These are phyloP conservation scores for Euphorbia tirucalli DNA, from an alignment of 345 rosid genomes.

Conservation along the genomic window DNA sequence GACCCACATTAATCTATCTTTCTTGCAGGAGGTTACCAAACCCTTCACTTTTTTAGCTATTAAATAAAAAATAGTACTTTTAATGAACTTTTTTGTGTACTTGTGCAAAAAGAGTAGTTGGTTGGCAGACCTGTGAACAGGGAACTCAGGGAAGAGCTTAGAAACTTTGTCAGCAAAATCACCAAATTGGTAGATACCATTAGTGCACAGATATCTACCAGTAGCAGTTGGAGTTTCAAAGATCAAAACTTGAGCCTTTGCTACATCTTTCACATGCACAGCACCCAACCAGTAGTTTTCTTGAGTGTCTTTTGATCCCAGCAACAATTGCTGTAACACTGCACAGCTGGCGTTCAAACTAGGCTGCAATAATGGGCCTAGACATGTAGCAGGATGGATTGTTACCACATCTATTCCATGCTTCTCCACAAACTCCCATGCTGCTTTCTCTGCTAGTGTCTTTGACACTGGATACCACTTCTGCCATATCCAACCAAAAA, in stretches of 20 bases:
- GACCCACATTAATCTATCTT: not conserved
- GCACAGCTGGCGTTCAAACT: conserved; percentile 75
- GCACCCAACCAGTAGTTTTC: conserved; percentile 82
- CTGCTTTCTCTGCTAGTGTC: conserved; percentile 77
- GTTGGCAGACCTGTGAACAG: conserved; percentile 52
- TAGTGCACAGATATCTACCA: conserved; percentile 74
- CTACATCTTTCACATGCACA: conserved; percentile 74
- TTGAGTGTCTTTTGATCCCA: conserved; percentile 60
- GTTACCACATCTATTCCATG: conserved; percentile 63
- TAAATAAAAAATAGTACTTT: not conserved
- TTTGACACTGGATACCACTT: conserved; percentile 85
- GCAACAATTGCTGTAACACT: conserved; percentile 54
- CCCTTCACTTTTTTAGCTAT: not conserved
- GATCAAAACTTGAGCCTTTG: conserved; percentile 57
- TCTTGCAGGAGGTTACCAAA: not conserved
- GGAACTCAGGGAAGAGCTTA: conserved; percentile 61
- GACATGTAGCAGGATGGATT: conserved; percentile 70
- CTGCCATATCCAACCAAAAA: conserved; percentile 25
- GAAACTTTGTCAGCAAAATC: conserved; percentile 62
- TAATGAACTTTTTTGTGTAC: not conserved
- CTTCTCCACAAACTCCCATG: conserved; percentile 65
- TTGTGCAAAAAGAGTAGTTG: not conserved
- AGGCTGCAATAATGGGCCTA: conserved; percentile 72
- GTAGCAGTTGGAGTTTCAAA: conserved; percentile 57
- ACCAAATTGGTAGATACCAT: conserved; percentile 71